phyloP scores from a whole-genome alignment of 1,284 basidiomycete species.

The Ceratobasidium sp. region DNA sequence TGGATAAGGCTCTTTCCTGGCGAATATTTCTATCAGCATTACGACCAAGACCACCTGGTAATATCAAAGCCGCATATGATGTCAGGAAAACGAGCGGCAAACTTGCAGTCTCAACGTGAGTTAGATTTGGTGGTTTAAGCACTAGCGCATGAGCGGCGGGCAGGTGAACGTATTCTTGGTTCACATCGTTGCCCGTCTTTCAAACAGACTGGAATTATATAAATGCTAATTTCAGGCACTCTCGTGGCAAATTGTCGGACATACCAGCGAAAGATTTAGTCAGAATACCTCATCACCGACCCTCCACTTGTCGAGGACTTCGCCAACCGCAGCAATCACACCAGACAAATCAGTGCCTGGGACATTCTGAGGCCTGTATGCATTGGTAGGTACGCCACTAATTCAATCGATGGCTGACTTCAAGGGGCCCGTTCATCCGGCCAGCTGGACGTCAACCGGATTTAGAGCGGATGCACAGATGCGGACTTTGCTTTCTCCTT shows the following conservation, averaged over 20 bases:
- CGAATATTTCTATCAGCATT: neutral
- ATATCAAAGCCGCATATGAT: neutral
- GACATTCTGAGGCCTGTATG: neutral
- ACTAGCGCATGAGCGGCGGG: neutral
- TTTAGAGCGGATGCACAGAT: neutral
- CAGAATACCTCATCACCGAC: neutral
- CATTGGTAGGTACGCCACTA: neutral
- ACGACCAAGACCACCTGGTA: neutral
- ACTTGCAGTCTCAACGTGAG: slow-evolving; percentile 1
- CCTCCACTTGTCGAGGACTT: slow-evolving; percentile 2
- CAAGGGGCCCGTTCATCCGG: neutral
- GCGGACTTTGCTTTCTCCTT: neutral
- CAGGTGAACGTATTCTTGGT: neutral
- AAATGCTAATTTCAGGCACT: neutral
- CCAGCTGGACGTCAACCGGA: slow-evolving; percentile 14
- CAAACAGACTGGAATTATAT: too few species aligned
- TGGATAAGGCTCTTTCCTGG: neutral
- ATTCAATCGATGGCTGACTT: neutral
- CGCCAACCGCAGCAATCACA: neutral
- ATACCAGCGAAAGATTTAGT: neutral
- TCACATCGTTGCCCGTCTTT: neutral
- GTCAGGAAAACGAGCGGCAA: slow-evolving; percentile 14
- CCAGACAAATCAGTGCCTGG: slow-evolving; percentile 15
- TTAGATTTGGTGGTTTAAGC: neutral
- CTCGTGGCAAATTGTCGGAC: neutral